A percentile compares a stretch with the other conserved stretches of the same genome.
Evolutionary conservation across 805 yeast species (phyloP).

Genomic region (Metschnikowia similis): DNA sequence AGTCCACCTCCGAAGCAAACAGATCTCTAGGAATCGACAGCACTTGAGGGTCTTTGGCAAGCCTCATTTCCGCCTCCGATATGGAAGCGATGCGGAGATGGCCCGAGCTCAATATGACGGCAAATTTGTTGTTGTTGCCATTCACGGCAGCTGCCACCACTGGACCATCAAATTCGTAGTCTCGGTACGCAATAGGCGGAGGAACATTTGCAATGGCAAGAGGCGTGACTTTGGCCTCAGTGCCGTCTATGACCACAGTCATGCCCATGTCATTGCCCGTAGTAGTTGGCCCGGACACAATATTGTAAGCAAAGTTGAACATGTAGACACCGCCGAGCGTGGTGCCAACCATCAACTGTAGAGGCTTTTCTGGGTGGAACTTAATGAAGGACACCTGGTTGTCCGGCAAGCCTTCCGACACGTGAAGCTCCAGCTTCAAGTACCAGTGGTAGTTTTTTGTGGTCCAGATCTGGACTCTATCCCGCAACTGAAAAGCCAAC

Average conservation of each 20-base stretch:
- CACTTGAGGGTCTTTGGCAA: conserved; percentile 44
- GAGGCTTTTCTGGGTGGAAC: conserved; percentile 91
- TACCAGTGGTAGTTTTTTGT: conserved; percentile 95
- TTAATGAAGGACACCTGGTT: conserved; percentile 42
- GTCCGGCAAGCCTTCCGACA: conserved; percentile 20
- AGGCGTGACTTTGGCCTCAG: conserved; percentile 70
- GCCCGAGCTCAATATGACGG: conserved; percentile 48
- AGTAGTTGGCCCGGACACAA: conserved; percentile 63
- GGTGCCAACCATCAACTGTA: conserved; percentile 66
- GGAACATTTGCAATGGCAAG: conserved; percentile 83
- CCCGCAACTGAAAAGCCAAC: conserved; percentile 59
- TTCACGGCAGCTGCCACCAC: conserved; percentile 65
- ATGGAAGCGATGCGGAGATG: conserved; percentile 35
- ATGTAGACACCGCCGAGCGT: conserved; percentile 45
- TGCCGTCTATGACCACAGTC: conserved; percentile 78
- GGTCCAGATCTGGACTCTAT: conserved; percentile 83
- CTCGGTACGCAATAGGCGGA: conserved; percentile 84
- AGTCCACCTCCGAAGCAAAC: conserved; percentile 40
- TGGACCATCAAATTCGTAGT: conserved; percentile 47
- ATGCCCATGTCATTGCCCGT: conserved; percentile 74
- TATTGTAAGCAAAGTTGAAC: conserved; percentile 61
- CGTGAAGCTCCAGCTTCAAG: conserved; percentile 69
- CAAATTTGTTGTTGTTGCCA: conserved; percentile 53
- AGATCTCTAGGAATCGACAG: conserved; percentile 25
- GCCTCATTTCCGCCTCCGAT: conserved; percentile 43